Conservation (phyloP, 2,329 filamentous ascomycete genomes). For the Fusarium sp. region DNA sequence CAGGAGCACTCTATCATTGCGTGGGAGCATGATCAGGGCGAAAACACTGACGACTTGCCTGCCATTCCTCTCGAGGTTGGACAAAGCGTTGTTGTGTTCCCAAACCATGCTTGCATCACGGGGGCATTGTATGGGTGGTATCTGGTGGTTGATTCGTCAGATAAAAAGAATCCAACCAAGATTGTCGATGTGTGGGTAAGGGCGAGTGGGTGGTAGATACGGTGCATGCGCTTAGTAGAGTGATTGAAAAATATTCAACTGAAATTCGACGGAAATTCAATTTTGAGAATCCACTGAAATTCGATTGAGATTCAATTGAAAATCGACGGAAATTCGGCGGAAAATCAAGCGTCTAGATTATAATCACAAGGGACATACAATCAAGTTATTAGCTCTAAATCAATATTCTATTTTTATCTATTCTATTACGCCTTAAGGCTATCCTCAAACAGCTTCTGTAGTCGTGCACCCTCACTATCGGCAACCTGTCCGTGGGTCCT, state of each 20-base stretch:
- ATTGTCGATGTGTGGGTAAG: constrained; percentile 74
- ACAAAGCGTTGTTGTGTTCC: constrained; percentile 63
- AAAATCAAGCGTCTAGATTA: no score
- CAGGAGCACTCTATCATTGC: constrained; percentile 76
- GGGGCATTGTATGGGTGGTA: constrained; percentile 75
- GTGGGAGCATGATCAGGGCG: constrained; percentile 57
- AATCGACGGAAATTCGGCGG: no score
- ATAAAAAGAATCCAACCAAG: constrained; percentile 57
- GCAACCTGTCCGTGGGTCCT: background rate
- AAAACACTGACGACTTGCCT: background rate
- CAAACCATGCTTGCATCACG: constrained; percentile 77
- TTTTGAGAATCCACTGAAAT: no score
- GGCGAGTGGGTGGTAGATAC: constrained; percentile 64
- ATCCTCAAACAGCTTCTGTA: constrained; percentile 4
- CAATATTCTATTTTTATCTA: background rate
- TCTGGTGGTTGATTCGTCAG: constrained; percentile 62
- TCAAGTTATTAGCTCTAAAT: no score
- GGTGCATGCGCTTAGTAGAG: no score
- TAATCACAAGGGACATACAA: no score
- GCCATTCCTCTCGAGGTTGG: constrained; percentile 63
- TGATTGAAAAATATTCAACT: no score
- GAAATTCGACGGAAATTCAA: no score
- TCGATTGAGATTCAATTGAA: no score
- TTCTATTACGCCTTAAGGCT: background rate
- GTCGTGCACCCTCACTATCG: constrained; percentile 5